Evolutionary conservation across 2,329 filamentous ascomycete genomes (phyloP).

Genomic region (Hymenoscyphus infarciens): DNA sequence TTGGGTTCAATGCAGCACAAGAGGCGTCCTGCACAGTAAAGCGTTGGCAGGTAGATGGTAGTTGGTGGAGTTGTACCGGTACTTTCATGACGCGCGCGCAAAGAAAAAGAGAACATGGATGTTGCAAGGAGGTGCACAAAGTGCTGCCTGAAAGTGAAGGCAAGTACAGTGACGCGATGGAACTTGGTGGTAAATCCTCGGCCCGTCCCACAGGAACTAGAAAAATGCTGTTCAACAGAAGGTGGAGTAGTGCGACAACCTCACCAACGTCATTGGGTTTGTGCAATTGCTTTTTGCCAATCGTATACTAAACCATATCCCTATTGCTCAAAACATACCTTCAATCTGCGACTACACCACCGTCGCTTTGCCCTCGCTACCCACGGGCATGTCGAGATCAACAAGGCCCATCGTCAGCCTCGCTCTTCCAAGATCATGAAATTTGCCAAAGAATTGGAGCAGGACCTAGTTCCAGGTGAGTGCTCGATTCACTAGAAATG

Average conservation of each 20-base stretch:
- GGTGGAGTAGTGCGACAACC: too few species aligned
- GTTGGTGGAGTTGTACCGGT: neutral
- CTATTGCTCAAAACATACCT: too few species aligned
- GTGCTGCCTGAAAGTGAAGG: too few species aligned
- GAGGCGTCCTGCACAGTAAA: neutral
- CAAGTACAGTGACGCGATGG: too few species aligned
- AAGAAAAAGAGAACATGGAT: slow-evolving; percentile 1
- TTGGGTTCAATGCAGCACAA: neutral
- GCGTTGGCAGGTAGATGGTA: neutral
- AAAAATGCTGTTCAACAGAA: too few species aligned
- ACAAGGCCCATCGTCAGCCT: neutral
- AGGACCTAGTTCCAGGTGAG: slow-evolving; percentile 77
- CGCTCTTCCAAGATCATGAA: slow-evolving; percentile 47
- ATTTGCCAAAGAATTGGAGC: slow-evolving; percentile 75
- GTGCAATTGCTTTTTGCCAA: neutral
- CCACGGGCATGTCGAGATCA: neutral
- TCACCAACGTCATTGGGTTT: neutral
- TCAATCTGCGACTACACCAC: too few species aligned
- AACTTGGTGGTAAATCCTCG: too few species aligned
- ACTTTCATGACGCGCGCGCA: slow-evolving; percentile 1
- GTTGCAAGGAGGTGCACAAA: neutral
- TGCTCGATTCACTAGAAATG: neutral
- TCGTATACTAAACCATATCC: neutral
- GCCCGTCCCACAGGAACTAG: too few species aligned
- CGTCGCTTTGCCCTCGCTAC: too few species aligned